Percentiles rank a stretch among this genome's conserved stretches.
phyloP scores from a whole-genome alignment of 257 asterid species.

The Przewalskia tangutica region DNA sequence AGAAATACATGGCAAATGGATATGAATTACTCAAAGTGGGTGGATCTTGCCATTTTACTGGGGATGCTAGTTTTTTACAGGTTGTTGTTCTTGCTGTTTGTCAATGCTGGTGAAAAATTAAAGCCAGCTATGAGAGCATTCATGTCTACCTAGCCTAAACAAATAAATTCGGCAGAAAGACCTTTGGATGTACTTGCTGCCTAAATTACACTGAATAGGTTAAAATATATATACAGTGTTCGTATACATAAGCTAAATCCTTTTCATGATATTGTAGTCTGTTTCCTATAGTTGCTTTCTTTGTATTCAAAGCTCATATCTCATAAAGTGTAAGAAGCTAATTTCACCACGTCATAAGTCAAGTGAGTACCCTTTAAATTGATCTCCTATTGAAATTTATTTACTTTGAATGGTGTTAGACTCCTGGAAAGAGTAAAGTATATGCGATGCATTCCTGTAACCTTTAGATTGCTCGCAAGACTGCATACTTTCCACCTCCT shows the following conservation, averaged over 20 bases:
- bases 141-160: neutral
- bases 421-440: too few relatives aligned
- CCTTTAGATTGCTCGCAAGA: neutral
- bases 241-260: neutral
- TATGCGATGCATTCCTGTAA: too few relatives aligned
- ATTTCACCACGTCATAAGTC: neutral
- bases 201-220: neutral
- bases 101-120: slow-evolving; percentile 27
- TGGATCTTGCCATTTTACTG: slow-evolving; percentile 34
- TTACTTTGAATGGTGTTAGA: too few relatives aligned
- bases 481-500: neutral
- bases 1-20: slow-evolving; percentile 41
- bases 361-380: neutral
- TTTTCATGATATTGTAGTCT: neutral
- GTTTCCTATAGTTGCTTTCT: neutral
- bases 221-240: neutral
- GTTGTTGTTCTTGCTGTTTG: slow-evolving; percentile 21
- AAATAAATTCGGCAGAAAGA: neutral
- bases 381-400: too few relatives aligned
- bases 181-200: neutral
- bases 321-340: neutral
- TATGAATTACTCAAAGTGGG: slow-evolving; percentile 47
- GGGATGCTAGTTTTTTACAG: slow-evolving; percentile 41
- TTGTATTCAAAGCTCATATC: neutral
- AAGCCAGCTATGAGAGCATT: slow-evolving; percentile 9